Evolutionary conservation across 768 basidiomycete genomes (phyloP).

Genomic region (Kwoniella sp.): DNA sequence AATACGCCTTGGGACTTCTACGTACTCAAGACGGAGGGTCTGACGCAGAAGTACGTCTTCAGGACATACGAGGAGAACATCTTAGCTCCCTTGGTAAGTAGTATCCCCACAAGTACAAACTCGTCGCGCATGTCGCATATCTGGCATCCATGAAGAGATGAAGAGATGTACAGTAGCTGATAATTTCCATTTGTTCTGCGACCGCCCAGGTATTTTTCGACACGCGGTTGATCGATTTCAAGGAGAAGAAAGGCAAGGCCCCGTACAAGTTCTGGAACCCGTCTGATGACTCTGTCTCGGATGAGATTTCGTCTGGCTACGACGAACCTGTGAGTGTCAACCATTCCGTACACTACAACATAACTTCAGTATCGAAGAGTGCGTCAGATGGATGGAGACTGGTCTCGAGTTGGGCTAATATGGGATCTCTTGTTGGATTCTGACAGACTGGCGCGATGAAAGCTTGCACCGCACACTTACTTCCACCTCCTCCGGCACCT

Average conservation of each 20-base stretch:
- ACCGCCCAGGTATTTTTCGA: conserved; percentile 63
- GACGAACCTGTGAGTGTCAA: conserved; percentile 60
- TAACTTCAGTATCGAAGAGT: not conserved
- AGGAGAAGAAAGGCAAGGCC: conserved; percentile 64
- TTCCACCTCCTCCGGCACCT: conserved; percentile 25
- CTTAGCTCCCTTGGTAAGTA: conserved; percentile 82
- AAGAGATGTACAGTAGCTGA: not conserved
- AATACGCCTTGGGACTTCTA: conserved; percentile 88
- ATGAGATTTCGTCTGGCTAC: conserved; percentile 56
- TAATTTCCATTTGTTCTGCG: not conserved
- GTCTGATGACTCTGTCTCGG: conserved; percentile 29
- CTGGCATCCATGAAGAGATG: not conserved
- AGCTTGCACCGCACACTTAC: conserved; percentile 32
- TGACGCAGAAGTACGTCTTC: conserved; percentile 83
- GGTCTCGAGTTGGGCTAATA: not conserved
- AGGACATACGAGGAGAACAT: conserved; percentile 95
- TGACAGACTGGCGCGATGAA: conserved; percentile 42
- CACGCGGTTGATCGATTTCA: conserved; percentile 87
- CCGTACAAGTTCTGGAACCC: conserved; percentile 25
- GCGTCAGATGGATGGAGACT: not conserved
- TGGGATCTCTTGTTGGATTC: too few relatives aligned
- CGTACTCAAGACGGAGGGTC: conserved; percentile 72
- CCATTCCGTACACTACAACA: too few relatives aligned
- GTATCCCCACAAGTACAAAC: conserved; percentile 9
- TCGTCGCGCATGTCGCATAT: too few relatives aligned